Percentiles rank a stretch among this genome's conserved stretches.
These are phyloP conservation scores for Eustoma russellianum DNA, from an alignment of 257 asterid genomes.

Conservation along the genomic window DNA sequence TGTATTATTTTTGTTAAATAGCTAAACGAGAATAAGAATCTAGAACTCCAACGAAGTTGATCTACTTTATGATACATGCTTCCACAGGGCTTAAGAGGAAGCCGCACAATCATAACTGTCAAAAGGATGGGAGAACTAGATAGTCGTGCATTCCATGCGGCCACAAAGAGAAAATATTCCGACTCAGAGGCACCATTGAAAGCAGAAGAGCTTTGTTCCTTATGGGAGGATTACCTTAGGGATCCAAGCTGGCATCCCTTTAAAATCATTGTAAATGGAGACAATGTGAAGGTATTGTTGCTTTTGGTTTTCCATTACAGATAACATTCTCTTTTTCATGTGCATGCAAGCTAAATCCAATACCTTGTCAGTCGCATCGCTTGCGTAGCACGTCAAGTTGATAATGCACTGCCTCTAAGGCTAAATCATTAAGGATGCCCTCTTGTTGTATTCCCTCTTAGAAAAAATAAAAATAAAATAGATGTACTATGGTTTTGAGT, in stretches of 20 bases:
- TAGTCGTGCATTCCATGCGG: conserved; percentile 33
- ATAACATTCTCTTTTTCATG: background rate
- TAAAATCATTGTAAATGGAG: conserved; percentile 47
- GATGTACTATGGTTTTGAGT: too few relatives aligned
- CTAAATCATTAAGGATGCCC: too few relatives aligned
- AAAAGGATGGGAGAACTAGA: conserved; percentile 72
- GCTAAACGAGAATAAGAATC: too few relatives aligned
- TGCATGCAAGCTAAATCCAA: too few relatives aligned
- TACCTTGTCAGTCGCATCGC: too few relatives aligned
- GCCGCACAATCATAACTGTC: conserved; percentile 47
- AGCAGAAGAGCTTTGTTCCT: conserved; percentile 34
- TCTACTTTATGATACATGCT: background rate
- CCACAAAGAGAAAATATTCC: conserved; percentile 30
- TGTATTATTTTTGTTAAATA: background rate
- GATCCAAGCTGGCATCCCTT: conserved; percentile 83
- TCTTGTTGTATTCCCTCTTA: too few relatives aligned
- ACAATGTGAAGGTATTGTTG: conserved; percentile 33
- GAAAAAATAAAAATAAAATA: too few relatives aligned
- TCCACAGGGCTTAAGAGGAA: conserved; percentile 31
- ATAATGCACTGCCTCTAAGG: background rate
- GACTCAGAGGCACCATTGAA: conserved; percentile 21
- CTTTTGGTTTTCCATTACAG: background rate
- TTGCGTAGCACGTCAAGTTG: too few relatives aligned
- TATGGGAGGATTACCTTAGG: conserved; percentile 60
- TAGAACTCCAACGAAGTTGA: too few relatives aligned